These are phyloP conservation scores for Colletotrichum orbiculare DNA, from an alignment of 2,329 filamentous ascomycete species.

Conservation along the genomic window DNA sequence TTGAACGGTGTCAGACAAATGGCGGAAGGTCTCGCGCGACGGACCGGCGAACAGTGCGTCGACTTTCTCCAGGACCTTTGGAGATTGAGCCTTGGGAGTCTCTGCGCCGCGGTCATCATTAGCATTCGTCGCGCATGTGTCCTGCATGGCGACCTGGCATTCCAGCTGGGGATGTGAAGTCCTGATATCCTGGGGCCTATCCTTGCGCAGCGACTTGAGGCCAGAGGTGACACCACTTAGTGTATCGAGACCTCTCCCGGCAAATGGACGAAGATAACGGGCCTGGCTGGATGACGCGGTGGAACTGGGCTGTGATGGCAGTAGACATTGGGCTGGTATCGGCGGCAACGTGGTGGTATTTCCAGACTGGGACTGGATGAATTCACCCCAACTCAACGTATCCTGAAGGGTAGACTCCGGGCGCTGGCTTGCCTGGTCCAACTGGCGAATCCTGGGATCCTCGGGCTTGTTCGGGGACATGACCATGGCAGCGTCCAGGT, in stretches of 20 bases:
- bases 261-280: constrained; percentile 65
- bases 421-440: constrained; percentile 42
- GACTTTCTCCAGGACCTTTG: constrained; percentile 16
- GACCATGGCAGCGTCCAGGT: constrained; percentile 48
- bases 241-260: constrained; percentile 66
- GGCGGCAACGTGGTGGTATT: constrained; percentile 52
- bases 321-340: constrained; percentile 61
- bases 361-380: constrained; percentile 52
- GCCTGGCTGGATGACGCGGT: constrained; percentile 62
- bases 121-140: constrained; percentile 42
- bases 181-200: constrained; percentile 41
- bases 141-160: constrained; percentile 37
- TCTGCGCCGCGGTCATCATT: constrained; percentile 40
- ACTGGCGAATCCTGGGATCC: constrained; percentile 37
- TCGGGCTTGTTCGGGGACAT: constrained; percentile 48
- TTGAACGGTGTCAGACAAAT: constrained; percentile 64
- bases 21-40: constrained; percentile 53
- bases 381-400: constrained; percentile 63
- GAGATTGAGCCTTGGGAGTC: constrained; percentile 39
- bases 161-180: constrained; percentile 28
- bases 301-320: constrained; percentile 64
- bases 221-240: constrained; percentile 55
- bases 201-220: constrained; percentile 45
- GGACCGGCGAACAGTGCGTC: constrained; percentile 38
- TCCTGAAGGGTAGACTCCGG: constrained; percentile 63